A percentile compares a stretch with the other conserved stretches of the same genome.
Evolutionary conservation across 306 rosid species (phyloP).

Genomic region (Cucurbita moschata): DNA sequence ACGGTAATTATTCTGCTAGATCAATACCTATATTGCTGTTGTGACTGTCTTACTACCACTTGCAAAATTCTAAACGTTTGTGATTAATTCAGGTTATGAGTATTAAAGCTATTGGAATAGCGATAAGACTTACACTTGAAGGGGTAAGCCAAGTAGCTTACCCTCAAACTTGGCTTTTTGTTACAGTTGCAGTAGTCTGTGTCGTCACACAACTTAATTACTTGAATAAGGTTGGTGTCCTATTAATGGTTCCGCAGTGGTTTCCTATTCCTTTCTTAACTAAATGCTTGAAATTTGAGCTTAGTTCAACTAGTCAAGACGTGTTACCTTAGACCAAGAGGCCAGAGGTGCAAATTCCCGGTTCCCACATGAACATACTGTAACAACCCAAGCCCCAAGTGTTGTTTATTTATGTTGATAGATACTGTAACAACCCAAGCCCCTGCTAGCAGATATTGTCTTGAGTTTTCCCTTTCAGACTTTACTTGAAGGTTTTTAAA

Average conservation of each 20-base stretch:
- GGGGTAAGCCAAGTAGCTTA: constrained; percentile 71
- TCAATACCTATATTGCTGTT: background rate
- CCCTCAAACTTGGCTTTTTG: constrained; percentile 91
- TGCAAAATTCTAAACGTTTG: background rate
- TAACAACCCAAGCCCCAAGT: no score
- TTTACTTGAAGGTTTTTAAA: no score
- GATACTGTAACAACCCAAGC: no score
- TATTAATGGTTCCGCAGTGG: background rate
- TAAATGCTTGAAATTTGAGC: background rate
- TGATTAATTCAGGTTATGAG: constrained; percentile 61
- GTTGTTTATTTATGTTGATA: no score
- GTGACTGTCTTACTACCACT: background rate
- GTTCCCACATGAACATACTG: no score
- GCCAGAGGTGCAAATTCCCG: background rate
- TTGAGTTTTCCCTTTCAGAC: no score
- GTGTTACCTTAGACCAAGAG: background rate
- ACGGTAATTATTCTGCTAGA: constrained; percentile 36
- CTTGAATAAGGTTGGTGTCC: constrained; percentile 74
- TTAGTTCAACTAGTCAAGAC: background rate
- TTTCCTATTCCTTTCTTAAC: background rate
- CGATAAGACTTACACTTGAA: constrained; percentile 75
- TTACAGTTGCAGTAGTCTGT: constrained; percentile 62
- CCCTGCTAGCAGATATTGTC: no score
- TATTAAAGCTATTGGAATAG: constrained; percentile 93
- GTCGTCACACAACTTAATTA: constrained; percentile 83